These are phyloP conservation scores for Diplodia seriata DNA, from an alignment of 2,329 filamentous ascomycete genomes.

Conservation along the genomic window DNA sequence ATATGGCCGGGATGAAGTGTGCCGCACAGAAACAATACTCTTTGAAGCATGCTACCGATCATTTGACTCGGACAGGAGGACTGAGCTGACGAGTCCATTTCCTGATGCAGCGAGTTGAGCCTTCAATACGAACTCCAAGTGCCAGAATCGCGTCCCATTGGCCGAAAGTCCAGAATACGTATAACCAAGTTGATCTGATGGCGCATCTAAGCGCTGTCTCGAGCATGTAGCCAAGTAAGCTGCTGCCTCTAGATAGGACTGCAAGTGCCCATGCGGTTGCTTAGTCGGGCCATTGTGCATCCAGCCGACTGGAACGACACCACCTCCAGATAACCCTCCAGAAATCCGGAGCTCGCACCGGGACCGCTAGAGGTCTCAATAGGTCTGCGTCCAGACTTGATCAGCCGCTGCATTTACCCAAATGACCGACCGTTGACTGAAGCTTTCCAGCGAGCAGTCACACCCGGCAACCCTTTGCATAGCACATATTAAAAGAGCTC, in stretches of 20 bases:
- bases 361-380: no score
- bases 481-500: background rate
- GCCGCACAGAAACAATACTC: background rate
- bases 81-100: constrained; percentile 8
- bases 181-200: background rate
- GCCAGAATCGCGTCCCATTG: background rate
- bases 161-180: background rate
- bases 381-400: background rate
- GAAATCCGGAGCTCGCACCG: background rate
- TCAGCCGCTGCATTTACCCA: background rate
- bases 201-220: background rate
- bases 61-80: background rate
- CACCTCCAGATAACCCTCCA: background rate
- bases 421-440: background rate
- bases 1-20: background rate
- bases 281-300: background rate
- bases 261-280: background rate
- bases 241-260: background rate
- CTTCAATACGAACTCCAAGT: background rate
- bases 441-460: background rate
- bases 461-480: background rate
- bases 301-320: background rate
- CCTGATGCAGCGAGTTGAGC: background rate
- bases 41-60: background rate
- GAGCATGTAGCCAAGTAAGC: background rate